phyloP scores from a whole-genome alignment of 352 stramenopile species.

The Lagenidium giganteum region DNA sequence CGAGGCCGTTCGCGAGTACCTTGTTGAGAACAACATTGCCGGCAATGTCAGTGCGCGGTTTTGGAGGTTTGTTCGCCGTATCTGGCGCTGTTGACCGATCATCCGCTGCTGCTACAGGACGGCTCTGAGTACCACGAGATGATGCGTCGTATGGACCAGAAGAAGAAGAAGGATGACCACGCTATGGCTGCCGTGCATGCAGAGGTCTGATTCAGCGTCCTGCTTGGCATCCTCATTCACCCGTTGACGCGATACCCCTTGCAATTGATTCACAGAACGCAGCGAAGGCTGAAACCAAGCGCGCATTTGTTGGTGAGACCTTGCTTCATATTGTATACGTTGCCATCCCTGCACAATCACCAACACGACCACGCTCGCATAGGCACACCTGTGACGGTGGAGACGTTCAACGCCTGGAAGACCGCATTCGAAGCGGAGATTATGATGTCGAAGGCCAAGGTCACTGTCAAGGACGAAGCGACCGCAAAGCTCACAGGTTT shows the following conservation, averaged over 20 bases:
- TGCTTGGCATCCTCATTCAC: no score
- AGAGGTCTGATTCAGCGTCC: slow-evolving; percentile 22
- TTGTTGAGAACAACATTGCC: slow-evolving; percentile 85
- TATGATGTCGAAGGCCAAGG: slow-evolving; percentile 32
- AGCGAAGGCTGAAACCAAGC: slow-evolving; percentile 18
- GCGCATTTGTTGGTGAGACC: slow-evolving; percentile 25
- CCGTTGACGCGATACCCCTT: slow-evolving; percentile 7
- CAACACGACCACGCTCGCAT: background rate
- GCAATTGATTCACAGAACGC: slow-evolving; percentile 16
- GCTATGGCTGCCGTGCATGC: slow-evolving; percentile 46
- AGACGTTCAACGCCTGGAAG: slow-evolving; percentile 70
- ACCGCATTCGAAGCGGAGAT: slow-evolving; percentile 70
- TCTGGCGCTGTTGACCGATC: no score
- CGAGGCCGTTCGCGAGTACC: slow-evolving; percentile 79
- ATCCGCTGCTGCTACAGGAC: slow-evolving; percentile 36
- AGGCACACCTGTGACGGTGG: slow-evolving; percentile 78
- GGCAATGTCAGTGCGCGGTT: slow-evolving; percentile 49
- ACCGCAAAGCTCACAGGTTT: slow-evolving; percentile 78
- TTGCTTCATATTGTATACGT: background rate
- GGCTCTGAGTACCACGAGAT: slow-evolving; percentile 88
- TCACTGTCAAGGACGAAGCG: slow-evolving; percentile 55
- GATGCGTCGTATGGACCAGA: slow-evolving; percentile 74
- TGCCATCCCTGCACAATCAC: background rate
- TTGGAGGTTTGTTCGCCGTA: background rate
- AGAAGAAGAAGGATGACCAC: slow-evolving; percentile 76